Conservation (phyloP, 371 early-diverging fungal genomes). For the Chytridium lagenaria region DNA sequence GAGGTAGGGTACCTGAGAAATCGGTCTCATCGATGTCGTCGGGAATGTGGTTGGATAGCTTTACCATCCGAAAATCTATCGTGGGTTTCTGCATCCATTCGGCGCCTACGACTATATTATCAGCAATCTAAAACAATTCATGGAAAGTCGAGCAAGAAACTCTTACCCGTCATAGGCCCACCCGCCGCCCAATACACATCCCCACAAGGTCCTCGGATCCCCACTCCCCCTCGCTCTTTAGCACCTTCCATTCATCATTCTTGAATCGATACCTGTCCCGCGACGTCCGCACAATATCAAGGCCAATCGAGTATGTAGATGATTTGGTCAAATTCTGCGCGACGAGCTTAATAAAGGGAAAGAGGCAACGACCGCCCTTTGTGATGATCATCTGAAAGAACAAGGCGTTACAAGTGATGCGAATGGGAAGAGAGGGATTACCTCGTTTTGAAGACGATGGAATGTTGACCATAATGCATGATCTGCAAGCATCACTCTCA, state of each 20-base stretch:
- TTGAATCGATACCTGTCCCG: conserved; percentile 44
- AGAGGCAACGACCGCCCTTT: conserved; percentile 59
- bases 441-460: conserved; percentile 42
- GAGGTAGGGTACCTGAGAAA: too few relatives aligned
- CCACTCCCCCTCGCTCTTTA: conserved; percentile 10
- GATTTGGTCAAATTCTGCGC: conserved; percentile 42
- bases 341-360: conserved; percentile 51
- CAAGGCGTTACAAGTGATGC: background rate
- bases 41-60: conserved; percentile 56
- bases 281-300: conserved; percentile 53
- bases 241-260: conserved; percentile 45
- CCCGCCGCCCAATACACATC: conserved; percentile 45
- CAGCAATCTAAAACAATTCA: background rate
- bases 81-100: conserved; percentile 40
- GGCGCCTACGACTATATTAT: conserved; percentile 27
- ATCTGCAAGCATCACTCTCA: background rate
- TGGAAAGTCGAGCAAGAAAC: too few relatives aligned
- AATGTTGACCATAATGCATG: conserved; percentile 39
- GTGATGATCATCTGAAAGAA: conserved; percentile 64
- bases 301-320: conserved; percentile 42
- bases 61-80: conserved; percentile 19
- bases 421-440: background rate
- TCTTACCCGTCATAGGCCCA: conserved; percentile 36
- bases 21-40: too few relatives aligned
- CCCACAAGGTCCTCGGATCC: background rate